Evolutionary conservation across 202 grass and related monocot species (phyloP), one percentile per base, ranked within the genome.

Genomic region (Musa balbisiana): DNA sequence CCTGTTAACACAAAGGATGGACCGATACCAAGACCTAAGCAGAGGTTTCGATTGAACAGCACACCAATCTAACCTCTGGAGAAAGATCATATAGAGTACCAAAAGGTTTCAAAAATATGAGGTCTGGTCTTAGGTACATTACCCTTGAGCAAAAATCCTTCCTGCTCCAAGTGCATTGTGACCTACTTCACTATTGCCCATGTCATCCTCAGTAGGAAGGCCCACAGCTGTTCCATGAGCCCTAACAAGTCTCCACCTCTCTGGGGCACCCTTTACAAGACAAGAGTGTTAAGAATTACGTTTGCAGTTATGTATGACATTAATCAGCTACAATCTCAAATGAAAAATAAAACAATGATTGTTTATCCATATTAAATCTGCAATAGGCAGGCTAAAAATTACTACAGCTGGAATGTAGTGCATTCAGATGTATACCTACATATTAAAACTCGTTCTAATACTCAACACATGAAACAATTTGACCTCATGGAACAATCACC

Each of bases 141-240:
- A 97, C 93, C 93, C 93, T 74, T 97, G 93, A 62, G 93, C 86
- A 22, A 66, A 97, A 85, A 97, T 92, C 2, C 93, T 87, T 54
- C 90, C 93, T 82, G 93, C 93, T 11, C 93, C 93, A 76, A 97
- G 90, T 71, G 93, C 93, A 60, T 97, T 97, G 78, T 97, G 93
- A 24, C 90, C 93, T 55, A 97, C 93, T 87, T 97, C 93, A 85
- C 93, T 97, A 80, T 97, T 97, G 56, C 93, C 93, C 93, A 97
- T 97, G 80, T 97, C 93, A 67, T 97, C 93, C 1, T 93, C 93
- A 80, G 78, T 85, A 71, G 93, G 93, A 17, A 97, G 90, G 53
- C 93, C 93, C 15, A 97, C 93, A 14, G 90, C 93, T 62, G 80
- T 93, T 81, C 93, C 93, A 72, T 97, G 93, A 85, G 93, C 90